Percentiles rank a stretch among this genome's conserved stretches.
Conservation (phyloP, 441 rosid genomes). For the Populus trichocarpa region DNA sequence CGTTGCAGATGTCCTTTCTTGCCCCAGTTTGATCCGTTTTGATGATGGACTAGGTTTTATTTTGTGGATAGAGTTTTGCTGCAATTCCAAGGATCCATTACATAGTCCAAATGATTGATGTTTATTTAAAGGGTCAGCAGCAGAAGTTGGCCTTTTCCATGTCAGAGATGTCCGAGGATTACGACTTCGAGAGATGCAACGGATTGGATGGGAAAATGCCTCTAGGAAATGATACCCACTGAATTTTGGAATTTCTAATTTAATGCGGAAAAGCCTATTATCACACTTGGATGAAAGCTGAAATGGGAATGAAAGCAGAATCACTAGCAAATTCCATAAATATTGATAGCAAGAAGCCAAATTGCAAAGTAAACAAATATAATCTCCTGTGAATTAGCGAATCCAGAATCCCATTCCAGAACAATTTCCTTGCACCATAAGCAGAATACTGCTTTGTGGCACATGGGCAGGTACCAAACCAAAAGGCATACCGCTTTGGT, state of each 20-base stretch:
- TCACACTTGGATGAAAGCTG: conserved; percentile 83
- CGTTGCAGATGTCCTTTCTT: conserved; percentile 28
- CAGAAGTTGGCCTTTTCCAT: conserved; percentile 45
- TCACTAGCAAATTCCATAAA: conserved; percentile 9
- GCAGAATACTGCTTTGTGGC: background rate
- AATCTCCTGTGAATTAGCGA: background rate
- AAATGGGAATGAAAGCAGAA: conserved; percentile 12
- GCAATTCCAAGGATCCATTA: conserved; percentile 35
- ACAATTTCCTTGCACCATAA: background rate
- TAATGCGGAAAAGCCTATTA: conserved; percentile 58
- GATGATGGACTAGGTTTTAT: conserved; percentile 47
- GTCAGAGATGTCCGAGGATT: conserved; percentile 38
- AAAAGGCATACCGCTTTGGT: background rate
- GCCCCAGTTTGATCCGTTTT: conserved; percentile 56
- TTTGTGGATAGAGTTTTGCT: conserved; percentile 35
- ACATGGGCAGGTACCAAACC: too few species aligned
- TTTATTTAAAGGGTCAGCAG: conserved; percentile 33
- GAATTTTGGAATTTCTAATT: conserved; percentile 41
- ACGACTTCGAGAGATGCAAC: conserved; percentile 58
- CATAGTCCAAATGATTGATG: conserved; percentile 34
- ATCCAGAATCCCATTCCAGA: background rate
- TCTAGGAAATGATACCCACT: conserved; percentile 56
- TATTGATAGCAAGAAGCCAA: background rate
- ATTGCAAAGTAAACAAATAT: conserved; percentile 1
- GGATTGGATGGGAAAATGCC: conserved; percentile 54